Evolutionary conservation across 1,139 yeast genomes (phyloP), one percentile per base, ranked within the genome.

Genomic region (Groenewaldozyma auringiensis): DNA sequence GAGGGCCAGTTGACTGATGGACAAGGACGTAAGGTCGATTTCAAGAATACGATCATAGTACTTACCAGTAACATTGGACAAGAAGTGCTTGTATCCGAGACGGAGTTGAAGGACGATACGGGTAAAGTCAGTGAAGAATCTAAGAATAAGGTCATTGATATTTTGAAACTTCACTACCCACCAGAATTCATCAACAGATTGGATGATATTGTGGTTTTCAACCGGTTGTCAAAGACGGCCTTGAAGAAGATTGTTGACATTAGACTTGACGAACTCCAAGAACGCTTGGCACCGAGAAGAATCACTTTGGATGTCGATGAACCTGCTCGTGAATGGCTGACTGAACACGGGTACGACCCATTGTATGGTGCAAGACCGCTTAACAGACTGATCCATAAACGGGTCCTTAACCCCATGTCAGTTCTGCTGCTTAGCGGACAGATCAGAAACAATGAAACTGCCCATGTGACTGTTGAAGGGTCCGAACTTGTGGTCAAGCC

Each of bases 1-100:
- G 98, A 92, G 64, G 98, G 98, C 45, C 78, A 83, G 45, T 72
- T 92, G 54, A 89, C 97, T 0, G 98, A 92, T 61, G 83, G 95
- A 4, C 95, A 88, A 59, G 98, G 98, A 29, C 84, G 87, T 48
- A 85, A 83, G 57, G 86, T 92, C 47, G 96, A 92, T 64, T 92
- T 92, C 77, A 79, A 88, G 55, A 92, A 92, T 64, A 85, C 97
- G 1, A 83, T 92, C 47, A 86, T 92, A 57, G 94, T 92, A n/a
- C 85, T 92, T 94, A 92, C 98, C 0, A 86, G 96, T 2, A 92
- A 92, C 62, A 85, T 92, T 59, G 98, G 98, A 4, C 97, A 92
- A 64, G 96, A 89, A 53, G 76, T 84, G 43, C 71, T 92, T 51
- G 68, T 88, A 44, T 70, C 80, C 13, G 95, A 85, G 49, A 76